These are phyloP conservation scores for Aspergillus wentii DNA, from an alignment of 495 filamentous ascomycete species.

Conservation along the genomic window DNA sequence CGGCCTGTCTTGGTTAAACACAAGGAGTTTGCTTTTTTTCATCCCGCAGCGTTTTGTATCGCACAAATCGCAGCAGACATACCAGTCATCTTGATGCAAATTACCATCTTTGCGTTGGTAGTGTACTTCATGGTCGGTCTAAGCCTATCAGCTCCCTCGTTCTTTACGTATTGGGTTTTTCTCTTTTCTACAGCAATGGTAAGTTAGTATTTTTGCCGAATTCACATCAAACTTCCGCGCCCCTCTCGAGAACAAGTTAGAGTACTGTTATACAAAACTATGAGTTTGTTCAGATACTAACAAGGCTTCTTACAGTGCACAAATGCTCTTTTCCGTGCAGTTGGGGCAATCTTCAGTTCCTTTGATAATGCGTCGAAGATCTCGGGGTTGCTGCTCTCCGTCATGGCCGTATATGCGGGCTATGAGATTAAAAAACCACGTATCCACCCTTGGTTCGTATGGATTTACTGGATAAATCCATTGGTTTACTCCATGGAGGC, in stretches of 20 bases:
- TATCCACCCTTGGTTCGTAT: conserved; percentile 72
- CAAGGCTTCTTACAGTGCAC: no score
- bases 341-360: no score
- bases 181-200: no score
- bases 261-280: conserved; percentile 8
- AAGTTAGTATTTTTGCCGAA: no score
- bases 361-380: no score
- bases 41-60: conserved; percentile 67
- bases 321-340: no score
- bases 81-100: conserved; percentile 61
- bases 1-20: conserved; percentile 35
- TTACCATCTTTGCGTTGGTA: conserved; percentile 60
- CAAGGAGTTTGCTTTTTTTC: conserved; percentile 69
- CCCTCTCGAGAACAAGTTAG: neutral
- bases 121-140: conserved; percentile 70
- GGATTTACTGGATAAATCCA: conserved; percentile 68
- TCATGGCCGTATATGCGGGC: conserved; percentile 51
- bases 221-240: no score
- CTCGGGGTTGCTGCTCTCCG: no score
- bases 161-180: conserved; percentile 50
- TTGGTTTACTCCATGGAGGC: conserved; percentile 65
- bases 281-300: no score
- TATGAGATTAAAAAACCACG: conserved; percentile 54
- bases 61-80: conserved; percentile 68
- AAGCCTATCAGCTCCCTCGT: conserved; percentile 38